Percentiles rank a stretch among this genome's conserved stretches.
These are phyloP conservation scores for Penicillium sp. DNA, from an alignment of 2,329 filamentous ascomycete species.

Conservation along the genomic window DNA sequence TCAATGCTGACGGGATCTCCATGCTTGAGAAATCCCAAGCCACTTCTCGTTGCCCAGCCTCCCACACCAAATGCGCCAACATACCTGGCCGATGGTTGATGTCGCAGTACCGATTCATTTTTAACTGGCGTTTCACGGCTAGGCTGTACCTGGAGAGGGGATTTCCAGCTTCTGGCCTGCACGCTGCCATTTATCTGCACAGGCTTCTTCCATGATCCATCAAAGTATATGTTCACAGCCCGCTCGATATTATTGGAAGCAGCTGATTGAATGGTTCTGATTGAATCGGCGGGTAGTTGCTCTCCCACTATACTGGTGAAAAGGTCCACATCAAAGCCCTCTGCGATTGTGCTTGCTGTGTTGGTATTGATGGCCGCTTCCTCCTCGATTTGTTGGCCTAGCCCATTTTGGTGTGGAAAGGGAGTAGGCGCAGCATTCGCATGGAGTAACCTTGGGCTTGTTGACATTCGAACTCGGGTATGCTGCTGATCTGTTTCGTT, in stretches of 20 bases:
- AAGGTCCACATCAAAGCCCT: slow-evolving; percentile 53
- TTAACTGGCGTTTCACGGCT: background rate
- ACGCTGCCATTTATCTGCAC: slow-evolving; percentile 7
- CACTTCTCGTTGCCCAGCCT: slow-evolving; percentile 88
- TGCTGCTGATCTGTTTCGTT: background rate
- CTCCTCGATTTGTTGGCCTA: background rate
- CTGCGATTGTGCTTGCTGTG: background rate
- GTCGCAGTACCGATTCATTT: slow-evolving; percentile 14
- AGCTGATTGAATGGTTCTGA: slow-evolving; percentile 49
- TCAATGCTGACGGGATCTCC: slow-evolving; percentile 85
- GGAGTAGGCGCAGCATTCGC: background rate
- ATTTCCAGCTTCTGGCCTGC: slow-evolving; percentile 8
- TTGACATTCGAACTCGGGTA: background rate
- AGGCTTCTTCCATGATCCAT: slow-evolving; percentile 58
- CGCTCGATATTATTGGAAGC: slow-evolving; percentile 56
- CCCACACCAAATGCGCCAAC: slow-evolving; percentile 88
- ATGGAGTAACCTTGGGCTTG: background rate
- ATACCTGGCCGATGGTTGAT: slow-evolving; percentile 62
- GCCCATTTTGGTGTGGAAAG: background rate
- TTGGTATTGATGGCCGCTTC: background rate
- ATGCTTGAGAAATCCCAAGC: slow-evolving; percentile 69
- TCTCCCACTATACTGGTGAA: slow-evolving; percentile 60
- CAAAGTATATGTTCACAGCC: slow-evolving; percentile 64
- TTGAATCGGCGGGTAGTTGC: slow-evolving; percentile 43
- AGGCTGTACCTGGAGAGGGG: slow-evolving; percentile 4